phyloP scores from a whole-genome alignment of 2,329 filamentous ascomycete genomes.

The Apiospora rasikravindrae region DNA sequence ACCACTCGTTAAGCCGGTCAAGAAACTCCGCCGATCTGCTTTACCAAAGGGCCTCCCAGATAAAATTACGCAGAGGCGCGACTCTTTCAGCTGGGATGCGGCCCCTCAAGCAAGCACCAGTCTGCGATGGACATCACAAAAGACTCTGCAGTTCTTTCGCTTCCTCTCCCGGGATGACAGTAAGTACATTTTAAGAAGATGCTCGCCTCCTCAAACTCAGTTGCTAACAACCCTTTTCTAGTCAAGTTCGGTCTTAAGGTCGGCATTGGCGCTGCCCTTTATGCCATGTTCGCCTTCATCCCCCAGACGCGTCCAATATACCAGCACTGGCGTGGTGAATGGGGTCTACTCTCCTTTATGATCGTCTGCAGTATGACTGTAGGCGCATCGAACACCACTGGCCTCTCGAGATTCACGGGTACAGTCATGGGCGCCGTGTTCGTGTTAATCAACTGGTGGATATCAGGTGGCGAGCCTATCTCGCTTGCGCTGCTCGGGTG shows the following conservation, averaged over 20 bases:
- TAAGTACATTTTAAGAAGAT: constrained; percentile 34
- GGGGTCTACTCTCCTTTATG: constrained; percentile 97
- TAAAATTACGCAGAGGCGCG: constrained; percentile 55
- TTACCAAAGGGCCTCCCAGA: constrained; percentile 62
- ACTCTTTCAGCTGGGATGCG: constrained; percentile 63
- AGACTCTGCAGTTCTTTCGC: constrained; percentile 50
- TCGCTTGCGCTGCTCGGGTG: constrained; percentile 82
- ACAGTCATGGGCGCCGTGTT: constrained; percentile 81
- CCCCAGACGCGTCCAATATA: constrained; percentile 79
- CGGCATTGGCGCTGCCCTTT: constrained; percentile 85
- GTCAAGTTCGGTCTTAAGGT: constrained; percentile 88
- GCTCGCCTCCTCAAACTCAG: neutral
- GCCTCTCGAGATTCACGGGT: constrained; percentile 82
- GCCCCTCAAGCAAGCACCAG: constrained; percentile 47
- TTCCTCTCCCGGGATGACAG: constrained; percentile 60
- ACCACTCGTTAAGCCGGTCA: constrained; percentile 48
- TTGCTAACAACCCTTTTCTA: constrained; percentile 33
- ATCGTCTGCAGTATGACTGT: constrained; percentile 98
- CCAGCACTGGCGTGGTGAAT: constrained; percentile 90
- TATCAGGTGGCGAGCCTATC: constrained; percentile 74
- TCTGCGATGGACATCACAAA: constrained; percentile 53
- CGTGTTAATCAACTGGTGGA: constrained; percentile 78
- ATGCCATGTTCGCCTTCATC: constrained; percentile 88
- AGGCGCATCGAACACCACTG: constrained; percentile 92
- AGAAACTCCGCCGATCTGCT: constrained; percentile 57